These are phyloP conservation scores for Candida tropicalis DNA, from an alignment of 1,139 yeast genomes.

Conservation along the genomic window DNA sequence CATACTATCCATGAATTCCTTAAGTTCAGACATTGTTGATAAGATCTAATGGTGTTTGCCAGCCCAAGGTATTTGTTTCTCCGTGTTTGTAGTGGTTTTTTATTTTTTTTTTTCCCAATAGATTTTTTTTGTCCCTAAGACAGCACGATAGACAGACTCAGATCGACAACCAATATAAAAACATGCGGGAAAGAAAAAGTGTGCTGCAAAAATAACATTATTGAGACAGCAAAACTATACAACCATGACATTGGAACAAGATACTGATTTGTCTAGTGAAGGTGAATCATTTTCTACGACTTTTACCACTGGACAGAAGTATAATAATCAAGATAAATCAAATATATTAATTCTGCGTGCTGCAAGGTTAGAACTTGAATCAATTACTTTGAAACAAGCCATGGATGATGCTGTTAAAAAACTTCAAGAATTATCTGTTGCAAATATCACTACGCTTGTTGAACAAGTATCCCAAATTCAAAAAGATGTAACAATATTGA, in stretches of 20 bases:
- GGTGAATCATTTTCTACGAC: slow-evolving; percentile 14
- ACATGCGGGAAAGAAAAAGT: neutral
- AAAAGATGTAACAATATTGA: slow-evolving; percentile 3
- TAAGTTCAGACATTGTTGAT: slow-evolving; percentile 36
- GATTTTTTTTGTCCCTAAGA: too few species aligned
- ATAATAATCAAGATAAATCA: neutral
- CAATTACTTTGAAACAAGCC: slow-evolving; percentile 28
- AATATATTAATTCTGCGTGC: slow-evolving; percentile 29
- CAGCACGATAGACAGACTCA: too few species aligned
- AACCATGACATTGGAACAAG: slow-evolving; percentile 14
- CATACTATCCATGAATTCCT: slow-evolving; percentile 43
- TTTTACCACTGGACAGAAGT: slow-evolving; percentile 8
- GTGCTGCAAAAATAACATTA: slow-evolving; percentile 1
- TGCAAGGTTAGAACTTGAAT: slow-evolving; percentile 35
- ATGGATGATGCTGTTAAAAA: slow-evolving; percentile 12
- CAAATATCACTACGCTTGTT: neutral
- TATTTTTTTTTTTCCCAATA: slow-evolving; percentile 1
- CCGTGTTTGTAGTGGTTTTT: slow-evolving; percentile 4
- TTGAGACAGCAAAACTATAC: neutral
- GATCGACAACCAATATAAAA: neutral
- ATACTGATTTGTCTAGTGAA: slow-evolving; percentile 27
- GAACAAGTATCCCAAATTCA: slow-evolving; percentile 8
- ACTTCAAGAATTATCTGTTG: slow-evolving; percentile 3
- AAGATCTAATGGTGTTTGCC: neutral
- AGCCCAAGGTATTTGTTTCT: slow-evolving; percentile 2